Conservation (phyloP, 2,329 filamentous ascomycete species). For the Xylaria sp. region DNA sequence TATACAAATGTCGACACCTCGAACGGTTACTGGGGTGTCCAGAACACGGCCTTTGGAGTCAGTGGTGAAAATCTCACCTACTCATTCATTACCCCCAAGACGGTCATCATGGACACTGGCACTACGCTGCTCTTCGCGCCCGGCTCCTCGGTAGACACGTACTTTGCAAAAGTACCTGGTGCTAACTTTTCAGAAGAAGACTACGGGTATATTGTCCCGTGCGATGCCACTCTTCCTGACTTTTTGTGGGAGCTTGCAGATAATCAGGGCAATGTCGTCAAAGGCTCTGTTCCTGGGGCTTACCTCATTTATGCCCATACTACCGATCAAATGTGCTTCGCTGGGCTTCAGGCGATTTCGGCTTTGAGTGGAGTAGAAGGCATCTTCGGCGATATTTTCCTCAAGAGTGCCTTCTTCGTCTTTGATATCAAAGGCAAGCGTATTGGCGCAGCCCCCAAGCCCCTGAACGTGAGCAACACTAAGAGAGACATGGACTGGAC, state of each 20-base stretch:
- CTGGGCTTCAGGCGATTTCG: conserved; percentile 62
- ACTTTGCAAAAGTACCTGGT: conserved; percentile 52
- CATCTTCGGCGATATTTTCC: conserved; percentile 73
- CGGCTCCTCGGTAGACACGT: conserved; percentile 49
- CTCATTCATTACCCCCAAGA: conserved; percentile 36
- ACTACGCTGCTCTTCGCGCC: conserved; percentile 61
- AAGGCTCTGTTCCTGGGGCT: conserved; percentile 49
- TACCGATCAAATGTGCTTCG: conserved; percentile 58
- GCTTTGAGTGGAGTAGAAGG: conserved; percentile 46
- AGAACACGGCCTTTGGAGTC: conserved; percentile 34
- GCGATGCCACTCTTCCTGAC: conserved; percentile 51
- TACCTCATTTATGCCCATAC: conserved; percentile 52
- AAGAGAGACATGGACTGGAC: conserved; percentile 12
- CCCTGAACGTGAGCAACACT: conserved; percentile 31
- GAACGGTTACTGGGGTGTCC: conserved; percentile 42
- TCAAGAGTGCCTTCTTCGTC: conserved; percentile 71
- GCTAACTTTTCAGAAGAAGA: conserved; percentile 44
- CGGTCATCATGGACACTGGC: conserved; percentile 62
- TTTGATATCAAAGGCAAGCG: conserved; percentile 53
- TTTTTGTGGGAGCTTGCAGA: conserved; percentile 50
- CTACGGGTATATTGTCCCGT: conserved; percentile 54
- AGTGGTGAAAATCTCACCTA: conserved; percentile 32
- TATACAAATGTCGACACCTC: conserved; percentile 47
- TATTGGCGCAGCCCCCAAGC: conserved; percentile 41
- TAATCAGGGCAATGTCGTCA: conserved; percentile 38